Evolutionary conservation across 225 moss, liverwort and hornwort species (phyloP).

Genomic region (Pleurozium schreberi): DNA sequence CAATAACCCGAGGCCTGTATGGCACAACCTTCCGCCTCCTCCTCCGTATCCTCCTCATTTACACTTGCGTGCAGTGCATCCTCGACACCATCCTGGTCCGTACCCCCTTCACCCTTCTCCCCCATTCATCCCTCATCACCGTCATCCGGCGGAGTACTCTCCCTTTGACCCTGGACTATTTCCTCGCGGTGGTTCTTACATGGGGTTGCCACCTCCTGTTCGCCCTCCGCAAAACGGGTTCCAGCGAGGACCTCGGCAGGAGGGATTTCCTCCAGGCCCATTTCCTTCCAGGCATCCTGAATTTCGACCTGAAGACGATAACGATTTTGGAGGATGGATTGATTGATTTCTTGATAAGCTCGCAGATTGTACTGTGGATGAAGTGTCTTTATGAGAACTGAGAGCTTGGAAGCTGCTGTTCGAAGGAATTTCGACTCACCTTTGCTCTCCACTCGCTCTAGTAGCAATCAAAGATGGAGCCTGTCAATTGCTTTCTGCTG

Average conservation of each 20-base stretch:
- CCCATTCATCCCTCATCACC: background rate
- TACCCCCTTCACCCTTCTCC: background rate
- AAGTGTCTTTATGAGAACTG: background rate
- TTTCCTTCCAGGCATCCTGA: background rate
- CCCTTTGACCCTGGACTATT: background rate
- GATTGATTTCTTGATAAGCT: background rate
- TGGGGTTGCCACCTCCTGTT: background rate
- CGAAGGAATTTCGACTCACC: background rate
- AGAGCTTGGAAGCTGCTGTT: background rate
- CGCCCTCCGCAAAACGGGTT: background rate
- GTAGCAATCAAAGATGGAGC: background rate
- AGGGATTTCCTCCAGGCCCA: background rate
- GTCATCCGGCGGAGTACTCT: background rate
- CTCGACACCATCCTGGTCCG: background rate
- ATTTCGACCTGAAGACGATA: background rate
- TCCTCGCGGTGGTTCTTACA: background rate
- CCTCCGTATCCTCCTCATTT: background rate
- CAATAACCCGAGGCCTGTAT: background rate
- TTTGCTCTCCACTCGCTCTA: background rate
- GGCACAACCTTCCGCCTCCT: background rate
- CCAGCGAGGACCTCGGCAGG: background rate
- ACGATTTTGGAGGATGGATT: constrained; percentile 1
- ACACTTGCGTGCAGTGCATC: background rate
- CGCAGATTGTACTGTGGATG: background rate
- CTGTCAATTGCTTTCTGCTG: background rate